These are phyloP conservation scores for Aspergillus wentii DNA, from an alignment of 495 filamentous ascomycete species.

Conservation along the genomic window DNA sequence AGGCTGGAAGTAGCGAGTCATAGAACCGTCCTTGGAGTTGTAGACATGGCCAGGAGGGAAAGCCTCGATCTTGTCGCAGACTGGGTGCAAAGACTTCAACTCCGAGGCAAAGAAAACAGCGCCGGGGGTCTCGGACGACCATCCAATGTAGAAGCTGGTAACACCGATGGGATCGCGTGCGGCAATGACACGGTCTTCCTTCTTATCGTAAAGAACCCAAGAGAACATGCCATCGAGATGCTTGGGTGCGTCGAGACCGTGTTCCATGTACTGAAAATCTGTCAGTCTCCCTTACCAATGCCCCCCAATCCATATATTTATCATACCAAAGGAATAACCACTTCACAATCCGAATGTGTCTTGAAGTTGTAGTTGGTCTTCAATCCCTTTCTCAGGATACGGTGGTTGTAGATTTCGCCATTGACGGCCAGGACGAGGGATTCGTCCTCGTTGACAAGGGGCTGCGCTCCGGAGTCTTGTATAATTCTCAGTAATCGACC, in stretches of 20 bases:
- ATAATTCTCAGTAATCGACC: slow-evolving; percentile 10
- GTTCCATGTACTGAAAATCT: slow-evolving; percentile 71
- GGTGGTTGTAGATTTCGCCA: slow-evolving; percentile 99
- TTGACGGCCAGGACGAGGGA: slow-evolving; percentile 92
- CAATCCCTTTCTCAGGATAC: slow-evolving; percentile 79
- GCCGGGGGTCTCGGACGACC: slow-evolving; percentile 74
- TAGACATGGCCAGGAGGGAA: slow-evolving; percentile 96
- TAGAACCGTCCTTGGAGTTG: slow-evolving; percentile 79
- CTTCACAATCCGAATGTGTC: slow-evolving; percentile 96
- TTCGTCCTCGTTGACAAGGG: slow-evolving; percentile 84
- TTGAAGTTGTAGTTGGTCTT: slow-evolving; percentile 85
- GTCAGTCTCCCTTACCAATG: too few species aligned
- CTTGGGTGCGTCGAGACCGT: slow-evolving; percentile 90
- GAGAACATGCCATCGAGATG: slow-evolving; percentile 99
- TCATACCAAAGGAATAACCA: slow-evolving; percentile 91
- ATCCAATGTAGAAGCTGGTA: slow-evolving; percentile 94
- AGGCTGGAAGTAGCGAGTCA: slow-evolving; percentile 85
- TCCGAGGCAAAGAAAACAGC: slow-evolving; percentile 95
- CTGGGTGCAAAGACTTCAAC: slow-evolving; percentile 86
- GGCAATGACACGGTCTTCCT: slow-evolving; percentile 81
- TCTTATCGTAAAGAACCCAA: slow-evolving; percentile 95
- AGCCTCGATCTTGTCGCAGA: slow-evolving; percentile 89
- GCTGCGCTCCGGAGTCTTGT: slow-evolving; percentile 88
- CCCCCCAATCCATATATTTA: too few species aligned
- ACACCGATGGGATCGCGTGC: slow-evolving; percentile 96